These are phyloP conservation scores for Amanita rubescens DNA, from an alignment of 768 basidiomycete genomes.

Conservation along the genomic window DNA sequence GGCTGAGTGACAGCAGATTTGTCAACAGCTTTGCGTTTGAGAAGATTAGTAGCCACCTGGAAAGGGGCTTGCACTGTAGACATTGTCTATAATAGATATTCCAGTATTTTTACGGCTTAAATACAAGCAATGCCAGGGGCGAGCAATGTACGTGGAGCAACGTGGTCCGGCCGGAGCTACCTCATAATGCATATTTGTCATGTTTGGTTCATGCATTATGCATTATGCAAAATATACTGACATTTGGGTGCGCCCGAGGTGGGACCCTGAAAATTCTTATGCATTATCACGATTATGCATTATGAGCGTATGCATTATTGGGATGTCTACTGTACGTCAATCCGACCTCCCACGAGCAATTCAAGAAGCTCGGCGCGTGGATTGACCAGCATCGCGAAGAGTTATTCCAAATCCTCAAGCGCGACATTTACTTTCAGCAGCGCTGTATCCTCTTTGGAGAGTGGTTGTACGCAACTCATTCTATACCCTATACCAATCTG, in stretches of 20 bases:
- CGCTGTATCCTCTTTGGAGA: conserved; percentile 57
- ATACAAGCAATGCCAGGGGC: too few relatives aligned
- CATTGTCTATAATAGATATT: too few relatives aligned
- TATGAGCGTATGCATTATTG: conserved; percentile 1
- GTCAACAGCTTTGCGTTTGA: too few relatives aligned
- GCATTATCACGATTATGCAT: not conserved
- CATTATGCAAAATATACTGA: not conserved
- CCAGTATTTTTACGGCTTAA: too few relatives aligned
- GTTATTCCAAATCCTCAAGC: conserved; percentile 34
- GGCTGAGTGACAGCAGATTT: too few relatives aligned
- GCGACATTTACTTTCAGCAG: conserved; percentile 45
- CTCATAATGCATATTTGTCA: too few relatives aligned
- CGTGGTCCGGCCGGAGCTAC: too few relatives aligned
- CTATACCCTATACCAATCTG: conserved; percentile 47
- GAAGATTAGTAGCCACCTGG: too few relatives aligned
- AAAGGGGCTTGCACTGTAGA: too few relatives aligned
- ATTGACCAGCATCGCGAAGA: conserved; percentile 40
- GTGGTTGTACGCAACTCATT: conserved; percentile 57
- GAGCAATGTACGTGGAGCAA: too few relatives aligned
- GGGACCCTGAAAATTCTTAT: conserved; percentile 3
- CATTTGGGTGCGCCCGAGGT: conserved; percentile 3
- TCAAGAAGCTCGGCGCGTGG: conserved; percentile 51
- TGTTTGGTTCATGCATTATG: conserved; percentile 1
- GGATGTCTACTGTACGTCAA: conserved; percentile 27
- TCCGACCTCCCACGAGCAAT: conserved; percentile 50